phyloP scores from a whole-genome alignment of 345 rosid genomes.

The Euphorbia peplus region DNA sequence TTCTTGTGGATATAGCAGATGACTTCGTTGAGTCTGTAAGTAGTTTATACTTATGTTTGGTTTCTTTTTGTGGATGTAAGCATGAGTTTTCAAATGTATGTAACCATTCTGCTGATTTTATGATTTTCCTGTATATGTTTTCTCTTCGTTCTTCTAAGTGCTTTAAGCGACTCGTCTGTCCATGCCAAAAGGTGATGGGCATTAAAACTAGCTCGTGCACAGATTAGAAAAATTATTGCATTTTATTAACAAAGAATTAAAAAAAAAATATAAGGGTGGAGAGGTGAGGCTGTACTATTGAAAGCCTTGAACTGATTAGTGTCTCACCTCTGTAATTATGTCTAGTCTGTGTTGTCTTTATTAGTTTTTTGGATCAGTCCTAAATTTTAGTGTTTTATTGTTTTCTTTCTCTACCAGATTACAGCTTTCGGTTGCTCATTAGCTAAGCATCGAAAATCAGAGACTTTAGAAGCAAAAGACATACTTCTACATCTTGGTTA shows the following conservation, averaged over 20 bases:
- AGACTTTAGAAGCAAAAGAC: slow-evolving; percentile 91
- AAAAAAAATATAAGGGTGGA: background rate
- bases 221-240: background rate
- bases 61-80: background rate
- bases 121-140: background rate
- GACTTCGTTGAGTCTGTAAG: slow-evolving; percentile 94
- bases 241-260: background rate
- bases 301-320: background rate
- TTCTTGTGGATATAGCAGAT: slow-evolving; percentile 90
- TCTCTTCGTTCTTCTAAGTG: background rate
- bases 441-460: slow-evolving; percentile 95
- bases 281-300: background rate
- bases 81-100: background rate
- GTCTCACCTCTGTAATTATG: background rate
- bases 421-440: slow-evolving; percentile 93
- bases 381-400: background rate
- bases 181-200: no score
- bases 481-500: slow-evolving; percentile 90
- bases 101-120: background rate
- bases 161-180: background rate
- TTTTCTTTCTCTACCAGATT: slow-evolving; percentile 45
- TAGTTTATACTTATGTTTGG: slow-evolving; percentile 16
- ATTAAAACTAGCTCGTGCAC: background rate
- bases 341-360: background rate
- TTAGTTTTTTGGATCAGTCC: background rate